Conservation (phyloP, 495 filamentous ascomycete genomes). For the Penicillium goetzii region DNA sequence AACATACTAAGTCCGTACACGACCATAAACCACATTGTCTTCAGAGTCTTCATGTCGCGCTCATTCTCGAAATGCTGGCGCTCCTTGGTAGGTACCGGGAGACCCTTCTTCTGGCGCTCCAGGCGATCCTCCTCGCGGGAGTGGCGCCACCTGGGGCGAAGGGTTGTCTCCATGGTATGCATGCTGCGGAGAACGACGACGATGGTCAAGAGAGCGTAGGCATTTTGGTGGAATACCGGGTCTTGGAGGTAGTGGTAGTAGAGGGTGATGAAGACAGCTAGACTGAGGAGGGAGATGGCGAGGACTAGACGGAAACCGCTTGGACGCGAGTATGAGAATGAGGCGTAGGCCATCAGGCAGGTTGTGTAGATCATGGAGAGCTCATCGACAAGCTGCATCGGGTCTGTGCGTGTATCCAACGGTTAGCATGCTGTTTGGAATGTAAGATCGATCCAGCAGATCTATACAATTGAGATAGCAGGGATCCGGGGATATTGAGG, state of each 20-base stretch:
- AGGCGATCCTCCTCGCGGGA: conserved; percentile 50
- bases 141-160: conserved; percentile 62
- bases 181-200: conserved; percentile 78
- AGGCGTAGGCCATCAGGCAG: conserved; percentile 87
- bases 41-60: conserved; percentile 62
- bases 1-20: conserved; percentile 72
- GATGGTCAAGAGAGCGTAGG: conserved; percentile 79
- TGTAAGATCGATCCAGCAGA: background rate
- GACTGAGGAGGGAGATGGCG: conserved; percentile 59
- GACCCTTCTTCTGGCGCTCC: conserved; percentile 42
- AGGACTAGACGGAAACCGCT: conserved; percentile 57
- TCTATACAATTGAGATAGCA: background rate
- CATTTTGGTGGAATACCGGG: conserved; percentile 89
- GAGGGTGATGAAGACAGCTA: conserved; percentile 81
- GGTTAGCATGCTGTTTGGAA: conserved; percentile 18
- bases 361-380: conserved; percentile 98
- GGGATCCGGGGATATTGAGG: background rate
- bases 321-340: conserved; percentile 74
- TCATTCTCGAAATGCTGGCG: conserved; percentile 53
- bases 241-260: conserved; percentile 96
- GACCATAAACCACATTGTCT: conserved; percentile 78
- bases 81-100: conserved; percentile 47
- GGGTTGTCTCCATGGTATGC: conserved; percentile 84
- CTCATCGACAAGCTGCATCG: conserved; percentile 97
- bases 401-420: conserved; percentile 58